Conservation (phyloP, 352 stramenopile genomes). For the Pythium coloratum region DNA sequence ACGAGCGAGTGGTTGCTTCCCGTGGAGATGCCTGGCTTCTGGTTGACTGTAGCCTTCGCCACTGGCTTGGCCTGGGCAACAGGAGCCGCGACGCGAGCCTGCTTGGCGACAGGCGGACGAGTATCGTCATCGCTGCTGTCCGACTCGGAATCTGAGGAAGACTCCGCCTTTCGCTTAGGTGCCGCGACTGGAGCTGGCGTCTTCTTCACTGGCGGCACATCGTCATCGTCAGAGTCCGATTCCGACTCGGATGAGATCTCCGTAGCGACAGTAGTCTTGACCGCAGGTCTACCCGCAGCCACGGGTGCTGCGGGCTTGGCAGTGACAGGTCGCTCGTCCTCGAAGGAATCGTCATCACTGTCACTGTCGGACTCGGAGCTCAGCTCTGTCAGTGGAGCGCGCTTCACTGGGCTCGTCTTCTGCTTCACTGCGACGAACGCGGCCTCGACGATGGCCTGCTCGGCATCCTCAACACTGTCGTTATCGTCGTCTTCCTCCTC, state of each 20-base stretch:
- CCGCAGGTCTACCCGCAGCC: not conserved
- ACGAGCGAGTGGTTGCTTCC: constrained; percentile 79
- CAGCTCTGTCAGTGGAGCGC: not conserved
- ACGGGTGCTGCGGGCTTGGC: constrained; percentile 3
- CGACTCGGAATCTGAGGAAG: constrained; percentile 23
- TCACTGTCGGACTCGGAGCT: constrained; percentile 38
- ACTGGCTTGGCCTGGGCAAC: not conserved
- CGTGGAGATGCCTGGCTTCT: constrained; percentile 46
- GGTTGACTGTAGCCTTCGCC: not conserved
- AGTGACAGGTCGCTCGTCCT: constrained; percentile 25
- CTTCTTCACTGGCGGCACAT: constrained; percentile 18
- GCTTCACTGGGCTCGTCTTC: constrained; percentile 2
- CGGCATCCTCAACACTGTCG: constrained; percentile 20
- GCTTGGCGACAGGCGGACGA: constrained; percentile 9
- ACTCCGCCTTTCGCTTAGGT: constrained; percentile 25
- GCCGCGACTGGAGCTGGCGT: not conserved
- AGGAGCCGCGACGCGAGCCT: constrained; percentile 14
- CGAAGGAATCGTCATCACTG: constrained; percentile 38
- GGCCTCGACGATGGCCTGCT: constrained; percentile 21
- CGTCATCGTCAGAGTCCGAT: constrained; percentile 31
- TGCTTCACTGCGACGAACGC: constrained; percentile 12
- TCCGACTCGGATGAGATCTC: constrained; percentile 24
- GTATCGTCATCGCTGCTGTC: constrained; percentile 20
- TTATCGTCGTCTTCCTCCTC: constrained; percentile 31
- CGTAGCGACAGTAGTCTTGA: not conserved